Conservation (phyloP, 2,329 filamentous ascomycete species). For the Claviceps paspali region DNA sequence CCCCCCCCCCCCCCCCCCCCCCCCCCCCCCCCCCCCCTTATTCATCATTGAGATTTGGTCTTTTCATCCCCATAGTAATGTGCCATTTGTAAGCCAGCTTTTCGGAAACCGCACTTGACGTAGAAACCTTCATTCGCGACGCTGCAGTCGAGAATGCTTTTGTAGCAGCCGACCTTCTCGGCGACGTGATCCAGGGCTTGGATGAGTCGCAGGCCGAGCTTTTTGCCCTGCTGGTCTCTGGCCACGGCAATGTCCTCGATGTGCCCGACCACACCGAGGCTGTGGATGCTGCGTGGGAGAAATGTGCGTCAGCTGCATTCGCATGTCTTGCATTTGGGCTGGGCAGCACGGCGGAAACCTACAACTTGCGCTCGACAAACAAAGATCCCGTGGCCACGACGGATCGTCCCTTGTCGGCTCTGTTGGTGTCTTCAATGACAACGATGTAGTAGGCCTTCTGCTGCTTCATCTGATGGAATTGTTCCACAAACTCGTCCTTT, state of each 20-base stretch:
- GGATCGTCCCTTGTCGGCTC: slow-evolving; percentile 33
- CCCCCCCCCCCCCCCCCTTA: too few species aligned
- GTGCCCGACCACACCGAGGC: slow-evolving; percentile 72
- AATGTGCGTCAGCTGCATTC: too few species aligned
- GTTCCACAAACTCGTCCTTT: slow-evolving; percentile 57
- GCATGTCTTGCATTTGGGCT: too few species aligned
- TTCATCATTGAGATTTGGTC: slow-evolving; percentile 28
- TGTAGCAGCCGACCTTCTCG: slow-evolving; percentile 84
- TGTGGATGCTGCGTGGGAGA: slow-evolving; percentile 47
- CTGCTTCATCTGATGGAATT: slow-evolving; percentile 67
- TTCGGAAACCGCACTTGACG: slow-evolving; percentile 88
- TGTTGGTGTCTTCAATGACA: slow-evolving; percentile 59
- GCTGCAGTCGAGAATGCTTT: slow-evolving; percentile 91
- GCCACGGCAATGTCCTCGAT: slow-evolving; percentile 96
- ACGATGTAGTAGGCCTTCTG: slow-evolving; percentile 75
- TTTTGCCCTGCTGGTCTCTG: slow-evolving; percentile 94
- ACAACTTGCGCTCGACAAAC: slow-evolving; percentile 91
- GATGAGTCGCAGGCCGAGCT: slow-evolving; percentile 81
- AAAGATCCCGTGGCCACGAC: slow-evolving; percentile 86
- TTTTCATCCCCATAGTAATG: slow-evolving; percentile 65
- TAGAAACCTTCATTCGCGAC: slow-evolving; percentile 97
- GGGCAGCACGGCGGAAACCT: too few species aligned
- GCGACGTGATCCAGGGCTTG: slow-evolving; percentile 85
- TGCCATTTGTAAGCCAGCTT: slow-evolving; percentile 90
- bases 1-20: too few species aligned